A percentile compares a stretch with the other conserved stretches of the same genome.
phyloP scores from a whole-genome alignment of 1,284 basidiomycete genomes.

The Tylopilus orsonianus region DNA sequence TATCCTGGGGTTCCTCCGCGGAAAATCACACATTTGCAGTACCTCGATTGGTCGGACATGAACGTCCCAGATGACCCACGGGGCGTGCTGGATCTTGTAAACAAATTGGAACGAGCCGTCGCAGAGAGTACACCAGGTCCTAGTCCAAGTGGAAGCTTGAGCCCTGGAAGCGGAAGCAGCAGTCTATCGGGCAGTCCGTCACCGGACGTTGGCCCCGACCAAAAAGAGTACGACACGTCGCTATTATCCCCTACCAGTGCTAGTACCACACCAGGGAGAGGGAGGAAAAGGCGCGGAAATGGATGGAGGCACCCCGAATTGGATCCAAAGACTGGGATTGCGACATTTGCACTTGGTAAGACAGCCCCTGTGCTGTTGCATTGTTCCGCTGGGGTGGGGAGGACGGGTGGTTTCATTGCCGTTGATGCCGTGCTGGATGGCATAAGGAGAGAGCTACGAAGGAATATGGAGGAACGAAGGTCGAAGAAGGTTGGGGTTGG shows the following conservation, averaged over 20 bases:
- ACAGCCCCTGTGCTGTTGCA: conserved; percentile 64
- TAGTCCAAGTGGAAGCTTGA: conserved; percentile 29
- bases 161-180: conserved; percentile 22
- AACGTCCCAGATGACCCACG: conserved; percentile 84
- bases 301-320: conserved; percentile 35
- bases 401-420: conserved; percentile 90
- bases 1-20: conserved; percentile 61
- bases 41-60: conserved; percentile 91
- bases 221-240: conserved; percentile 2
- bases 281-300: conserved; percentile 22
- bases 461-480: conserved; percentile 21
- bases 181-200: conserved; percentile 20
- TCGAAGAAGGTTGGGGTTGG: conserved; percentile 3
- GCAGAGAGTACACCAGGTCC: conserved; percentile 42
- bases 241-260: conserved; percentile 19
- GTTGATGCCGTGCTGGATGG: conserved; percentile 85
- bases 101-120: conserved; percentile 55
- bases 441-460: conserved; percentile 62
- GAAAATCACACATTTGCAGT: conserved; percentile 79
- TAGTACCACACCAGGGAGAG: conserved; percentile 9
- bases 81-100: conserved; percentile 72
- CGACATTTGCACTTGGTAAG: conserved; percentile 45
- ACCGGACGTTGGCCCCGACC: conserved; percentile 13
- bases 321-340: conserved; percentile 52
- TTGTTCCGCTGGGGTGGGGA: conserved; percentile 89